phyloP scores from a whole-genome alignment of 1,139 yeast genomes.

The Pichia sp. region DNA sequence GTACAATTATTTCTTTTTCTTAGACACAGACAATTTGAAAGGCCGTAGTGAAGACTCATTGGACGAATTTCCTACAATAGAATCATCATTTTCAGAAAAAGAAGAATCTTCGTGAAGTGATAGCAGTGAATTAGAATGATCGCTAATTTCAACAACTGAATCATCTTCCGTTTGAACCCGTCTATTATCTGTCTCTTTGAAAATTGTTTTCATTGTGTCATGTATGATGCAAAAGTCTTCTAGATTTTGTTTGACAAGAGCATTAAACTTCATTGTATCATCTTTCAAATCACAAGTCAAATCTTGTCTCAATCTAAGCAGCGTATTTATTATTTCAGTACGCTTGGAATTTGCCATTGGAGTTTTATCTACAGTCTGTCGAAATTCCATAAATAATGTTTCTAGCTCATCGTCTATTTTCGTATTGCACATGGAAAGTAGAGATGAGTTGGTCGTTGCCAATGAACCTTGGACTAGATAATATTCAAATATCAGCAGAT shows the following conservation, averaged over 20 bases:
- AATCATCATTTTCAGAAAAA: slow-evolving; percentile 11
- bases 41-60: slow-evolving; percentile 6
- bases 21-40: slow-evolving; percentile 6
- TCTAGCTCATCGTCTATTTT: slow-evolving; percentile 21
- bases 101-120: slow-evolving; percentile 13
- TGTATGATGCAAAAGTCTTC: slow-evolving; percentile 28
- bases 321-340: slow-evolving; percentile 12
- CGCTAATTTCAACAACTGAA: slow-evolving; percentile 16
- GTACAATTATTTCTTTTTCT: neutral
- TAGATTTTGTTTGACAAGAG: slow-evolving; percentile 24
- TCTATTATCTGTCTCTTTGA: neutral
- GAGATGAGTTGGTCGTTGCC: slow-evolving; percentile 10
- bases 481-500: slow-evolving; percentile 26
- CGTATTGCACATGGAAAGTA: slow-evolving; percentile 21
- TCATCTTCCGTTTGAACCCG: slow-evolving; percentile 1
- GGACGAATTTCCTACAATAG: neutral
- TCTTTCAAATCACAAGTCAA: slow-evolving; percentile 22
- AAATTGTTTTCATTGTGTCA: slow-evolving; percentile 23
- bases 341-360: slow-evolving; percentile 15
- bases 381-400: slow-evolving; percentile 17
- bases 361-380: slow-evolving; percentile 9
- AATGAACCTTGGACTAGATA: slow-evolving; percentile 22
- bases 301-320: slow-evolving; percentile 19
- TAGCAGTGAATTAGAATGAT: slow-evolving; percentile 11
- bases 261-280: slow-evolving; percentile 24